phyloP scores from a whole-genome alignment of 441 rosid genomes.

The Manihot esculenta region DNA sequence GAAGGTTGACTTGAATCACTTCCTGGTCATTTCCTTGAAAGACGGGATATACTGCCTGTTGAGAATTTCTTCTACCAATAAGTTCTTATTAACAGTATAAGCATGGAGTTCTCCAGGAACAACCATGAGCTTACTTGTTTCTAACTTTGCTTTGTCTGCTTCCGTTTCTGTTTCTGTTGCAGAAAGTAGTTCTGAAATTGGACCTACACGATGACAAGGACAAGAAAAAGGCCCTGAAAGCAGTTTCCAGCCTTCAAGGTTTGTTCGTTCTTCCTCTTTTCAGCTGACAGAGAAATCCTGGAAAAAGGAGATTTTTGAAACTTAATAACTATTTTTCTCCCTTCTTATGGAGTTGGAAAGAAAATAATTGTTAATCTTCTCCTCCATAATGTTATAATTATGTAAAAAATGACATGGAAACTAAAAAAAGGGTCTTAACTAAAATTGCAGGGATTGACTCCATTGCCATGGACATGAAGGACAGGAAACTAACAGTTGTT shows the following conservation, averaged over 20 bases:
- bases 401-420: too few relatives aligned
- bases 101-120: background rate
- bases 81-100: background rate
- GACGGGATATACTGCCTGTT: background rate
- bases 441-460: conserved; percentile 49
- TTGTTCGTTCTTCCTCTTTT: background rate
- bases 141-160: background rate
- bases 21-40: conserved; percentile 1
- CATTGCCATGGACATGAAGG: conserved; percentile 55
- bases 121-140: background rate
- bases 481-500: conserved; percentile 51
- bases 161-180: conserved; percentile 16
- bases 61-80: background rate
- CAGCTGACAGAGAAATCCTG: too few relatives aligned
- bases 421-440: background rate
- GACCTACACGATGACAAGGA: conserved; percentile 47
- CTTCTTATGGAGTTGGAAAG: too few relatives aligned
- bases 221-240: conserved; percentile 57
- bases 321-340: too few relatives aligned
- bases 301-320: too few relatives aligned
- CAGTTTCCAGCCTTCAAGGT: conserved; percentile 48
- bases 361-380: too few relatives aligned
- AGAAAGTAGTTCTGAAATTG: conserved; percentile 56
- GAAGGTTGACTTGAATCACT: background rate
- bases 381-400: too few relatives aligned